Base-by-base conservation (phyloP, 1,284 basidiomycete species). In the Moesziomyces antarcticus region DNA sequence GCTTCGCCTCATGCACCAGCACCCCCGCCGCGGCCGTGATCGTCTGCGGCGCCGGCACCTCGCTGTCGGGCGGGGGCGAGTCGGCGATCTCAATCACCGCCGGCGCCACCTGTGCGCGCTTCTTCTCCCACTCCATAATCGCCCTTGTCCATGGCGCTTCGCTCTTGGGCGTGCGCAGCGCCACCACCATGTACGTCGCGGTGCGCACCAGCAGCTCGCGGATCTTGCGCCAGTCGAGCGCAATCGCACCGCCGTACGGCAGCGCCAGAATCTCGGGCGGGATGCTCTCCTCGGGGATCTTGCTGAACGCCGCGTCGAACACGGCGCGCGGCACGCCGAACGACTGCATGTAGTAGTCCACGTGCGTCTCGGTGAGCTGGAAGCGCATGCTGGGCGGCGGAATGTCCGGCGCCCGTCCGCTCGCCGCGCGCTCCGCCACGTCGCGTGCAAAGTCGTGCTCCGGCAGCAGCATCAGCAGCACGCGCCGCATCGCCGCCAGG, bases 311-410 rank as follows among this genome's bases (percentile, higher is more conserved):
- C 3, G 65, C 58, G 3, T 61, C 51, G 33, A 74, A 74, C 16
- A 74, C 48, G 2, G 30, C 37, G 0, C 56, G 52, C 10, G 71
- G 71, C 21, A 57, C 55, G 35, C 35, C 20, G 21, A 74, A 66
- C 7, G 52, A 24, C 44, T 56, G 51, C 58, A 60, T 54, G 52
- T 70, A 74, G 58, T 74, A 74, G 35, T 66, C 43, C 61, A 70
- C 57, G 48, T 74, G 71, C 41, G 58, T 70, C 40, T 62, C 41
- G 2, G 71, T 74, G n/a, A 74, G 53, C 62, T 74, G 71, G 59
- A 70, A 64, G 7, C 66, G 66, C 54, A 42, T 27, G 16, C 61
- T 47, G 6, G 61, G 65, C 13, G 71, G 65, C 25, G 55, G 7
- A 20, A 68, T 41, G n/a, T 69, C 50, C 0, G 64, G 71, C 10